Conservation (phyloP, 495 filamentous ascomycete genomes). For the Penicillium steckii region DNA sequence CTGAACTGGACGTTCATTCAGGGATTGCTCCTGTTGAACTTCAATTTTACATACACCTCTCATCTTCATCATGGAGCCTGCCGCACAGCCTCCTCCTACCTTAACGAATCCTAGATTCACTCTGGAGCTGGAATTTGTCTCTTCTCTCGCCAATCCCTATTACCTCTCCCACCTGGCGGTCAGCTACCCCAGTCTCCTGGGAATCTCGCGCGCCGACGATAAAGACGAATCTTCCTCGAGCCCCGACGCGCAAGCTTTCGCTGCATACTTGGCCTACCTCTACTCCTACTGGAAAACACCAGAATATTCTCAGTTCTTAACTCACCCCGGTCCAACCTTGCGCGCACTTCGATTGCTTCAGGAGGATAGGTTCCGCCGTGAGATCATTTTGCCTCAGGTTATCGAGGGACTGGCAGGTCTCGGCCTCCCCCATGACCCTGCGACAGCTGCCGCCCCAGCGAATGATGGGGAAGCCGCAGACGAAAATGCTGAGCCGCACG, state of each 20-base stretch:
- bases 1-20: no score
- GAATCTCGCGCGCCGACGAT: conserved; percentile 39
- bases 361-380: conserved; percentile 76
- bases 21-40: not conserved
- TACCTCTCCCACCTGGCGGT: conserved; percentile 83
- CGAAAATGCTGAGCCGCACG: conserved; percentile 28
- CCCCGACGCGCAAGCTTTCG: conserved; percentile 61
- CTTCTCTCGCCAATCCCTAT: conserved; percentile 78
- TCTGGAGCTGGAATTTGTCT: conserved; percentile 67
- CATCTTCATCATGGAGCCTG: conserved; percentile 21
- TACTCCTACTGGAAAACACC: conserved; percentile 77
- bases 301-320: conserved; percentile 79
- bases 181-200: conserved; percentile 50
- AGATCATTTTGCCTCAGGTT: conserved; percentile 74
- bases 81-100: conserved; percentile 33
- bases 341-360: conserved; percentile 80
- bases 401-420: conserved; percentile 61
- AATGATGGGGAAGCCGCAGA: conserved; percentile 23
- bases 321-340: conserved; percentile 79
- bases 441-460: conserved; percentile 16
- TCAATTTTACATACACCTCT: not conserved
- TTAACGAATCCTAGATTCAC: conserved; percentile 45
- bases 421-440: conserved; percentile 38
- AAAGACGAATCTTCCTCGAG: conserved; percentile 45
- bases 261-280: conserved; percentile 80